Percentiles rank a stretch among this genome's conserved stretches.
phyloP scores from a whole-genome alignment of 1,284 basidiomycete species.

The Rhodotorula sp. region DNA sequence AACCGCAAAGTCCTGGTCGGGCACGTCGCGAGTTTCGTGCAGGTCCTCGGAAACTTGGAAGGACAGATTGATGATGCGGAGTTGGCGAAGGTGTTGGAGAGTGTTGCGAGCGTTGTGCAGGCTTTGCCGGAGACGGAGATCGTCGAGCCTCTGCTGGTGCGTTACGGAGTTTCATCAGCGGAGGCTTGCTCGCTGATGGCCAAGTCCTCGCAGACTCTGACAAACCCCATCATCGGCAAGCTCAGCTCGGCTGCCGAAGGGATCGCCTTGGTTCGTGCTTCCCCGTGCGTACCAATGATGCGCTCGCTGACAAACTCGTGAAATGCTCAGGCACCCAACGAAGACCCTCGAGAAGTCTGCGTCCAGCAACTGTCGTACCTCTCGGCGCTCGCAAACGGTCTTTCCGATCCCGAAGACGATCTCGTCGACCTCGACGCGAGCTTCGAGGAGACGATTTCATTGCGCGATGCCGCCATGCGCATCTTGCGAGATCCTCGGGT shows the following conservation, averaged over 20 bases:
- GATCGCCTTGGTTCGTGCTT: constrained; percentile 5
- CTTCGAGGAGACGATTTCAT: constrained; percentile 35
- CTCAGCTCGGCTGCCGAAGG: constrained; percentile 21
- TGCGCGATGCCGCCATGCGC: constrained; percentile 13
- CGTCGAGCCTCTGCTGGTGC: constrained; percentile 37
- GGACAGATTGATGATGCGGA: constrained; percentile 42
- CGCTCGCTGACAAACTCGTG: not conserved
- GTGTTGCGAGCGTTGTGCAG: constrained; percentile 45
- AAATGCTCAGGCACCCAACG: not conserved
- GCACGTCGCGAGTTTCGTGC: constrained; percentile 43
- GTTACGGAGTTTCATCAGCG: not conserved
- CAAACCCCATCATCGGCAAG: constrained; percentile 34
- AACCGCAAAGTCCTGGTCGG: constrained; percentile 39
- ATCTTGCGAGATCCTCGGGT: constrained; percentile 30
- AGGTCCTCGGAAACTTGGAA: constrained; percentile 41
- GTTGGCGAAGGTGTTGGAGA: constrained; percentile 44
- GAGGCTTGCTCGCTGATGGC: not conserved
- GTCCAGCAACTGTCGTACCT: constrained; percentile 44
- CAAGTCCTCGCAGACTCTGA: constrained; percentile 8
- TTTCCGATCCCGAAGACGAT: constrained; percentile 44
- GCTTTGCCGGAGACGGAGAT: constrained; percentile 36
- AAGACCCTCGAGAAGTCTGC: constrained; percentile 28
- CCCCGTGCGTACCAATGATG: too few relatives aligned
- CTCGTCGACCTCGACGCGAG: constrained; percentile 42
- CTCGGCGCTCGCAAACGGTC: constrained; percentile 41